These are phyloP conservation scores for Lasiosphaeriaceae sp. DNA, from an alignment of 495 filamentous ascomycete genomes.

Conservation along the genomic window DNA sequence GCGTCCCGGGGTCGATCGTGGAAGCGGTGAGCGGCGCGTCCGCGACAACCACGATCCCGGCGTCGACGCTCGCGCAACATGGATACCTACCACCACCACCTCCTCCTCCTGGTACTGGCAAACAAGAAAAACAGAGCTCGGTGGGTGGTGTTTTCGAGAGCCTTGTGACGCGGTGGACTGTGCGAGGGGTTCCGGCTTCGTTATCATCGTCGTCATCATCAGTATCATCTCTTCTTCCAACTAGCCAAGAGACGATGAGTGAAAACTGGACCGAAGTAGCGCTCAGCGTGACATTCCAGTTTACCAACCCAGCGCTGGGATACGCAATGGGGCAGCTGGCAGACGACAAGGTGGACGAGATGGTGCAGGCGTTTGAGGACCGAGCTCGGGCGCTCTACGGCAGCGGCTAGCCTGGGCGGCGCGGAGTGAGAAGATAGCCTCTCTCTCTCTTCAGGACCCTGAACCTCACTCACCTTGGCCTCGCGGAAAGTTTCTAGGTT, in stretches of 20 bases:
- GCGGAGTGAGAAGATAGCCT: no score
- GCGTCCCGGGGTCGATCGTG: constrained; percentile 60
- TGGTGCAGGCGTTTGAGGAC: constrained; percentile 93
- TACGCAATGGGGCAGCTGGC: constrained; percentile 73
- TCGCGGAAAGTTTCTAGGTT: no score
- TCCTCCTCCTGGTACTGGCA: no score
- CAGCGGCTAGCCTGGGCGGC: no score
- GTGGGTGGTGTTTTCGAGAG: constrained; percentile 65
- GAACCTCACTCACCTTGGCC: not conserved
- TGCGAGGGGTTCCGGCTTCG: constrained; percentile 33
- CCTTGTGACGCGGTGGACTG: constrained; percentile 74
- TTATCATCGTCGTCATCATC: no score
- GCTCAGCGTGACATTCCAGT: constrained; percentile 73
- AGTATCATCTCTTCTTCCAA: constrained; percentile 1
- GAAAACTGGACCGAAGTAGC: constrained; percentile 60
- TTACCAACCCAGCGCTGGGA: constrained; percentile 79
- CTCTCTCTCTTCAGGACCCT: not conserved
- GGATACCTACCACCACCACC: constrained; percentile 15
- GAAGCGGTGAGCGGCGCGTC: constrained; percentile 72
- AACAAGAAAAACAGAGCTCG: not conserved
- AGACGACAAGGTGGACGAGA: constrained; percentile 75
- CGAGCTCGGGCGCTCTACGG: constrained; percentile 59
- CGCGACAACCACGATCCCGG: constrained; percentile 34
- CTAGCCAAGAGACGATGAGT: constrained; percentile 18
- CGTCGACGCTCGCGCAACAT: constrained; percentile 34